Base-by-base conservation (phyloP, 352 stramenopile genomes). In the Salisapilia sapeloensis region DNA sequence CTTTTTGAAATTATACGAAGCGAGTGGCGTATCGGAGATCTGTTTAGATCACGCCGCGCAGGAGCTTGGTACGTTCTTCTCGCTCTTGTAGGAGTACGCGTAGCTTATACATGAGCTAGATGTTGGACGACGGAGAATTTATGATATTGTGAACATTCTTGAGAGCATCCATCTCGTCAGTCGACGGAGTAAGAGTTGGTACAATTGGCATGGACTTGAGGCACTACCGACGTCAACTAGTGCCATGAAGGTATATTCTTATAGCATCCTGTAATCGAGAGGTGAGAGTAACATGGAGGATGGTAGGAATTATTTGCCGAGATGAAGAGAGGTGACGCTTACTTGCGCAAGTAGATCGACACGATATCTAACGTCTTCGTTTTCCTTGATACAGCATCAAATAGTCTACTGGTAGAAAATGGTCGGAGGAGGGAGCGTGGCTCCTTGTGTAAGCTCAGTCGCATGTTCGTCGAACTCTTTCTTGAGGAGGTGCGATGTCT, bases 111-210 rank as follows among this genome's bases (percentile, higher is more conserved):
- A 0, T 33, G 42, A 59, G 19, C 42, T 84, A 51, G 72, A 77
- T 2, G 90, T 97, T 0, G 91, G 96, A 49, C 67, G 93, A 26
- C 65, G 93, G 24, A 61, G 93, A 12, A 97, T 98, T 34, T 98
- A 98, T 49, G 93, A 98, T 53, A 95, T 98, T 26, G 89, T 98
- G 30, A 98, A 98, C 50, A 97, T 98, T 51, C 62, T 98, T 18
- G 92, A 97, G 49, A 93, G 78, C 32, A 81, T 98, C 24, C 64
- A 89, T 20, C 77, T 98, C 17, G 87, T 97, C 4, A 90, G 66
- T 18, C 83, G 92, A n/a, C 90, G 96, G 42, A 89, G 83, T 39
- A 97, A 97, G 55, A 98, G 97, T 44, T 72, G 93, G 2, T 98
- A 98, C 64, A 82, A 85, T 30, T 93, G 78, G 77, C 72, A 92